A percentile compares a stretch with the other conserved stretches of the same genome.
phyloP scores from a whole-genome alignment of 1,284 basidiomycete genomes.

The Ganoderma boninense region DNA sequence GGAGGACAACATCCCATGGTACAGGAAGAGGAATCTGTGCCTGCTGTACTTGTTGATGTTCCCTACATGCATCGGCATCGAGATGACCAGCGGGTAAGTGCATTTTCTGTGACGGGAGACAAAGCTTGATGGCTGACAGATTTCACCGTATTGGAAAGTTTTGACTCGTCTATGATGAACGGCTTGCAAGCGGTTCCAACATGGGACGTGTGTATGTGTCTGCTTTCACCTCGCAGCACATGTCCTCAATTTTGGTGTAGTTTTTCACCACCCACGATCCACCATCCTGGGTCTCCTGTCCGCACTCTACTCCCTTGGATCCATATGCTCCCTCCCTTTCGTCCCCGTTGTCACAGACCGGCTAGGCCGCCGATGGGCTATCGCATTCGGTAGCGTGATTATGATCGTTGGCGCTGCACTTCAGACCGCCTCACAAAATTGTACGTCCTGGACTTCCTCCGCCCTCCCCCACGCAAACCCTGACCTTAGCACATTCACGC shows the following conservation, averaged over 20 bases:
- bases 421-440: slow-evolving; percentile 72
- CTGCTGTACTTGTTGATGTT: slow-evolving; percentile 59
- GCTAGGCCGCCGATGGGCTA: slow-evolving; percentile 64
- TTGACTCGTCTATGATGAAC: slow-evolving; percentile 66
- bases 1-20: slow-evolving; percentile 63
- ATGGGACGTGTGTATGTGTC: slow-evolving; percentile 60
- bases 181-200: slow-evolving; percentile 71
- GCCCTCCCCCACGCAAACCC: background rate
- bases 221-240: too few species aligned
- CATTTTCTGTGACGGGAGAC: background rate
- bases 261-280: slow-evolving; percentile 58
- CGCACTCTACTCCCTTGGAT: slow-evolving; percentile 62
- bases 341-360: slow-evolving; percentile 72
- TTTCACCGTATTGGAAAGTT: slow-evolving; percentile 41
- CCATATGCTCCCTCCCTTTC: slow-evolving; percentile 65
- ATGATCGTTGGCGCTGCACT: slow-evolving; percentile 73
- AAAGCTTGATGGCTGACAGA: background rate
- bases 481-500: background rate
- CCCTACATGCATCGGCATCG: slow-evolving; percentile 67
- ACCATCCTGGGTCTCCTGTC: slow-evolving; percentile 60
- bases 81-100: slow-evolving; percentile 66
- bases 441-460: slow-evolving; percentile 40
- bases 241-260: too few species aligned
- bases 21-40: slow-evolving; percentile 60
- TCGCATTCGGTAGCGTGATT: slow-evolving; percentile 66